Conservation (phyloP, 2,329 filamentous ascomycete species). For the Monosporascus sp. region DNA sequence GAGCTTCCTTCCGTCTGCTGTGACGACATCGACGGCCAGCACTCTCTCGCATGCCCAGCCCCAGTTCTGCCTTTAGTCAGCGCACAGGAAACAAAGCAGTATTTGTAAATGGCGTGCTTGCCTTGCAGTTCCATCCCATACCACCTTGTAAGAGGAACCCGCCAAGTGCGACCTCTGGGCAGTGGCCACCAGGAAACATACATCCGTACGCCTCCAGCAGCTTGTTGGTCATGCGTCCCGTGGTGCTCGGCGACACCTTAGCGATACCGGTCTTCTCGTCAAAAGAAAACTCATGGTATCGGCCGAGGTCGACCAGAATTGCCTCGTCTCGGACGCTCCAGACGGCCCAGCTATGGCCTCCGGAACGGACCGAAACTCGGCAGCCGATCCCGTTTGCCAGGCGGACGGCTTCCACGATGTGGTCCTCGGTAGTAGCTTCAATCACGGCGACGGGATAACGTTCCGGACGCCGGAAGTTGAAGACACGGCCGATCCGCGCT, state of each 20-base stretch:
- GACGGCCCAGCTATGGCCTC: conserved; percentile 43
- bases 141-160: no score
- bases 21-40: conserved; percentile 40
- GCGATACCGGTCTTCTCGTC: no score
- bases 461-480: conserved; percentile 33
- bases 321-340: conserved; percentile 44
- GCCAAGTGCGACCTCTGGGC: no score
- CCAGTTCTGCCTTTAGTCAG: conserved; percentile 36
- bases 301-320: conserved; percentile 32
- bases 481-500: conserved; percentile 29
- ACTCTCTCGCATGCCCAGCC: conserved; percentile 48
- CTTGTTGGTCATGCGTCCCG: no score
- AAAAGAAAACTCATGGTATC: conserved; percentile 15
- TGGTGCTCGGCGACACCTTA: no score
- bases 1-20: conserved; percentile 34
- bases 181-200: no score
- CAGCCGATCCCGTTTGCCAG: conserved; percentile 30
- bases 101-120: no score
- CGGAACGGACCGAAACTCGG: conserved; percentile 40
- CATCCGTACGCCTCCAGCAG: no score
- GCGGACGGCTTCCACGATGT: conserved; percentile 33
- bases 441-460: conserved; percentile 37
- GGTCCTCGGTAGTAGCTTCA: conserved; percentile 28
- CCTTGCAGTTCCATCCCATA: no score
- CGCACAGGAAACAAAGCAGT: neutral